These are phyloP conservation scores for Hymenoscyphus linearis DNA, from an alignment of 2,329 filamentous ascomycete species.

Conservation along the genomic window DNA sequence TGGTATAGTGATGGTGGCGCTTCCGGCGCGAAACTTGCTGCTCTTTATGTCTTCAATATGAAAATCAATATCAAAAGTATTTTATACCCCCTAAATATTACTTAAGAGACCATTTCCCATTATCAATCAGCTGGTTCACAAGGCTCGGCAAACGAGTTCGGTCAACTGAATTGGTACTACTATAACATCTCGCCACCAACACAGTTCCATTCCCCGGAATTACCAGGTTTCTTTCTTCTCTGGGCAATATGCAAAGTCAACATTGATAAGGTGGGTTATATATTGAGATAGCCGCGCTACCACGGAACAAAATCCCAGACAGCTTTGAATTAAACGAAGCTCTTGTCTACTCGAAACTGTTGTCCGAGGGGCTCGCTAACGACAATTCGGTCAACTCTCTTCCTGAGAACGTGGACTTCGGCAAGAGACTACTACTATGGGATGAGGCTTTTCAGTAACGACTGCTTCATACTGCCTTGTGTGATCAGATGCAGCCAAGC, in stretches of 20 bases:
- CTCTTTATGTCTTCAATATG: conserved; percentile 6
- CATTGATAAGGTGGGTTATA: not conserved
- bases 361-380: not conserved
- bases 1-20: conserved; percentile 1
- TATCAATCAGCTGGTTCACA: not conserved
- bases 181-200: not conserved
- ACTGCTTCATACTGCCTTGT: not conserved
- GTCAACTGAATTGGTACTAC: not conserved
- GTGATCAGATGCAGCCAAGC: not conserved
- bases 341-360: not conserved
- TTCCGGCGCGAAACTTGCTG: not conserved
- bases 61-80: conserved; percentile 9
- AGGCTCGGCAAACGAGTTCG: not conserved
- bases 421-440: not conserved
- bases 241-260: not conserved
- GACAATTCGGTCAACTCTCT: not conserved
- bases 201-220: not conserved
- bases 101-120: conserved; percentile 1
- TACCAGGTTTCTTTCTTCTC: not conserved
- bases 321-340: not conserved
- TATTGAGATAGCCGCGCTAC: not conserved
- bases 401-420: not conserved
- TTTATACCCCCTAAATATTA: conserved; percentile 3
- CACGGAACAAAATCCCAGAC: not conserved
- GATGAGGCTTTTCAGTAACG: not conserved